Percentiles rank a stretch among this genome's conserved stretches.
Evolutionary conservation across 2,329 filamentous ascomycete genomes (phyloP).

Genomic region (Cordyceps javanica): DNA sequence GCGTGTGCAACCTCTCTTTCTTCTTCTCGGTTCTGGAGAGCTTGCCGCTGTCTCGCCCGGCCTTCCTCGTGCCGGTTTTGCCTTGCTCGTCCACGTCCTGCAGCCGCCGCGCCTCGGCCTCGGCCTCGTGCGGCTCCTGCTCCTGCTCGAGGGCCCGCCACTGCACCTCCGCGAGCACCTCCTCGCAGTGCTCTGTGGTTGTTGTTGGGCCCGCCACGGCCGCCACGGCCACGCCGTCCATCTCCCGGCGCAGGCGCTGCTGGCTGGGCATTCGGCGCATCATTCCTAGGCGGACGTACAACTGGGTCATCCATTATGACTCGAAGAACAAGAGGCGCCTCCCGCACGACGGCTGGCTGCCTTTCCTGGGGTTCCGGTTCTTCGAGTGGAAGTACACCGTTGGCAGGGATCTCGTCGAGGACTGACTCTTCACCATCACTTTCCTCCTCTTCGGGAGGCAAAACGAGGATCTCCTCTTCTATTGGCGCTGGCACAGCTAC

Average conservation of each 20-base stretch:
- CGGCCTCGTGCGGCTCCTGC: neutral
- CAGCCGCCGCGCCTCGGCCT: neutral
- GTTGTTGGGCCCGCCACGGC: conserved; percentile 8
- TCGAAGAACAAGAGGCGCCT: conserved; percentile 51
- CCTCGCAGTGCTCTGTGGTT: conserved; percentile 15
- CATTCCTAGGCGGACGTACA: conserved; percentile 13
- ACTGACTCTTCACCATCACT: conserved; percentile 24
- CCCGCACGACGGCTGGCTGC: conserved; percentile 40
- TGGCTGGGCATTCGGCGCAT: conserved; percentile 14
- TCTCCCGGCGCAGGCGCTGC: conserved; percentile 21
- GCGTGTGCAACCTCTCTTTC: conserved; percentile 14
- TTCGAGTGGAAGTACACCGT: neutral
- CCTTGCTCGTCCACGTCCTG: neutral
- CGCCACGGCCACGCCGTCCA: conserved; percentile 24
- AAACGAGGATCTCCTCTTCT: conserved; percentile 17
- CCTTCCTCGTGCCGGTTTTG: neutral
- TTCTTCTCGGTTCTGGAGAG: conserved; percentile 9
- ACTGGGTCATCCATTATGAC: conserved; percentile 39
- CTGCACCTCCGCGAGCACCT: conserved; percentile 1
- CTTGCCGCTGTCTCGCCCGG: conserved; percentile 15
- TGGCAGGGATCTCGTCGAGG: neutral
- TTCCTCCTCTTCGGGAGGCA: conserved; percentile 25
- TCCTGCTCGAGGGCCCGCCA: conserved; percentile 2
- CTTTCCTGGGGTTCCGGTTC: neutral
- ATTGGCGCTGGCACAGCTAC: conserved; percentile 14